A percentile compares a stretch with the other conserved stretches of the same genome.
phyloP scores from a whole-genome alignment of 164 flowering plant species.

The Magnolia changhungtana region DNA sequence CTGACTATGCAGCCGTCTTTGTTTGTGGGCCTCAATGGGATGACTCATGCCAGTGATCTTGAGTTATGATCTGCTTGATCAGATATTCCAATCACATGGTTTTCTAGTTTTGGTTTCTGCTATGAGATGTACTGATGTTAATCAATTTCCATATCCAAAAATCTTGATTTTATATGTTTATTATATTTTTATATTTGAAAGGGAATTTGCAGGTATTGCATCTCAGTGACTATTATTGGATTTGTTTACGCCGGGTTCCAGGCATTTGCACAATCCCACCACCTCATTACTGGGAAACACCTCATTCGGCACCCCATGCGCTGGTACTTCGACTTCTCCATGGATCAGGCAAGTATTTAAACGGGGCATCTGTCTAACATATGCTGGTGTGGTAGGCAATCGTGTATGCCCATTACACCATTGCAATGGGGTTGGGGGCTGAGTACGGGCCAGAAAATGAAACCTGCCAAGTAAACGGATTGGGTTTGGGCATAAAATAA shows the following conservation, averaged over 20 bases:
- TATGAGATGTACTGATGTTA: neutral
- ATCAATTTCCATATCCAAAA: neutral
- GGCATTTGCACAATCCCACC: conserved; percentile 52
- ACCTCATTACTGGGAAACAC: conserved; percentile 46
- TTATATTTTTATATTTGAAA: neutral
- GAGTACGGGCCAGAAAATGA: too few species aligned
- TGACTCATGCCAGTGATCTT: too few species aligned
- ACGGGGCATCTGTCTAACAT: neutral
- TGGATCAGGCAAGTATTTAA: conserved; percentile 76
- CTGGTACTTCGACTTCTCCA: conserved; percentile 54
- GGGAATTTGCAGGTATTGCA: conserved; percentile 60
- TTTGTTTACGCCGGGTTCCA: conserved; percentile 86
- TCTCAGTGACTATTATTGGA: conserved; percentile 59
- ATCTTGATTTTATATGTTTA: neutral
- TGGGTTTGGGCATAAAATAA: too few species aligned
- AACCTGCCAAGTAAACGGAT: too few species aligned
- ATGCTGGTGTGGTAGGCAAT: too few species aligned
- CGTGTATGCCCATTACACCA: too few species aligned
- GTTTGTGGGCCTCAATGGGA: too few species aligned
- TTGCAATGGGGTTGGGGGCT: too few species aligned
- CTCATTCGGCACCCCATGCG: conserved; percentile 45
- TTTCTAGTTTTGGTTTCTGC: neutral
- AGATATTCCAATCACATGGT: too few species aligned
- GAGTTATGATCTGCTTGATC: too few species aligned
- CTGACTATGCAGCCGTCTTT: too few species aligned